A percentile compares a stretch with the other conserved stretches of the same genome.
Evolutionary conservation across 805 yeast genomes (phyloP).

Genomic region (Kodamaea kaohsiungensis): DNA sequence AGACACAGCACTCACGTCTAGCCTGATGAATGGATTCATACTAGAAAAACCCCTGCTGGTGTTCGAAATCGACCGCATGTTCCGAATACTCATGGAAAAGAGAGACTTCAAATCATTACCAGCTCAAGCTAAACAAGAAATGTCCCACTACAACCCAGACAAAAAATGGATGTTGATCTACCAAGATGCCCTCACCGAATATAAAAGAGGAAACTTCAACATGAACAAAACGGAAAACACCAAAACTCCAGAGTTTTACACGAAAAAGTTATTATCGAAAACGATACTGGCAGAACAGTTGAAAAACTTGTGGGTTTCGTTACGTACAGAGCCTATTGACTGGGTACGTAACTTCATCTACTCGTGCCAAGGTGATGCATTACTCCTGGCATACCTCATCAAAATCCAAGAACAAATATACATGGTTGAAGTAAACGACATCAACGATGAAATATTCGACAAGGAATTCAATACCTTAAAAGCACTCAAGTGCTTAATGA

Average conservation of each 20-base stretch:
- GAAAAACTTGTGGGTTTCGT: slow-evolving; percentile 84
- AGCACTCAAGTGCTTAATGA: slow-evolving; percentile 74
- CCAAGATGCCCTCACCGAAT: slow-evolving; percentile 81
- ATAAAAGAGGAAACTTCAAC: slow-evolving; percentile 45
- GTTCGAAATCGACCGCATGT: slow-evolving; percentile 69
- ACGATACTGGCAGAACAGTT: slow-evolving; percentile 67
- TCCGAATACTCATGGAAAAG: slow-evolving; percentile 76
- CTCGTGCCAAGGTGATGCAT: slow-evolving; percentile 76
- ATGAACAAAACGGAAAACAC: slow-evolving; percentile 28
- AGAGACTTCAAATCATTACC: slow-evolving; percentile 77
- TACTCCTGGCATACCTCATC: slow-evolving; percentile 59
- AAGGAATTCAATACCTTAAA: slow-evolving; percentile 75
- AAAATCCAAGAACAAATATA: slow-evolving; percentile 52
- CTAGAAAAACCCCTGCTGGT: slow-evolving; percentile 70
- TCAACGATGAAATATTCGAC: slow-evolving; percentile 56
- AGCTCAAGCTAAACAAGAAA: slow-evolving; percentile 69
- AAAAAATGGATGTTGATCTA: slow-evolving; percentile 91
- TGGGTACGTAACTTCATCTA: slow-evolving; percentile 82
- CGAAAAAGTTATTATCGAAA: slow-evolving; percentile 70
- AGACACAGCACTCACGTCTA: slow-evolving; percentile 17
- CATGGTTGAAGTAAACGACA: slow-evolving; percentile 30
- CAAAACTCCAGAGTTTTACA: slow-evolving; percentile 71
- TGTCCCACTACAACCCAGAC: slow-evolving; percentile 70
- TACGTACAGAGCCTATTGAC: slow-evolving; percentile 79
- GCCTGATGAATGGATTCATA: slow-evolving; percentile 22